Evolutionary conservation across 805 yeast genomes (phyloP), one percentile per base, ranked within the genome.

Genomic region (Clavispora carvajalis): DNA sequence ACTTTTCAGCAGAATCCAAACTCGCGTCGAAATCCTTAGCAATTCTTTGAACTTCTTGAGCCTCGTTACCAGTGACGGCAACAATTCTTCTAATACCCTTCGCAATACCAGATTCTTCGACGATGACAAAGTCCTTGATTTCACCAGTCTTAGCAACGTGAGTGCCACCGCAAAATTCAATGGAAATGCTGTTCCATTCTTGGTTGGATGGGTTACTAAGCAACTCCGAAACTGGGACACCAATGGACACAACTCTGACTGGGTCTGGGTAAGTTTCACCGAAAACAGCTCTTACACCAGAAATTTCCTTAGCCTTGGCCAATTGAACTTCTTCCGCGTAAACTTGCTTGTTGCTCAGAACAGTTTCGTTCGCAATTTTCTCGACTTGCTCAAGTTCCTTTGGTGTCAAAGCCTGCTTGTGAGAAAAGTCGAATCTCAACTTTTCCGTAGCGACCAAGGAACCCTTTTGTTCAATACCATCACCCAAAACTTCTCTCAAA

Each of bases 261-360:
- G 99, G 99, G 60, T 93, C 97, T 33, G 99, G 99, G 60, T 93
- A 93, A 3, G 96, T 88, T 73, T 93, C 99, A 58, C 99, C 99
- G 57, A 93, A 93, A 31, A 93, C 99, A 41, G 99, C 99, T 68
- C 99, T 86, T 35, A 93, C 80, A 22, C 97, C 95, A 50, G 65
- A 69, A 52, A 93, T 90, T 36, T 76, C 67, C 55, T 76, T 80
- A 30, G 98, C 99, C 44, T 66, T 58, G 16, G 71, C 76, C 48
- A 93, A 74, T 8, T 84, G 69, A 44, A 91, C 96, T 29, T 90
- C 95, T 65, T 88, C 78, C 46, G 95, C 76, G 61, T 74, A 91
- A 18, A 93, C 98, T 28, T 67, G 64, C 51, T 78, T 66, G 62
- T 87, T 82, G 40, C 77, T 73, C 56, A 79, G 79, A 63, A 93